phyloP scores from a whole-genome alignment of 2,329 filamentous ascomycete genomes.

The Aspergillus brasiliensis region DNA sequence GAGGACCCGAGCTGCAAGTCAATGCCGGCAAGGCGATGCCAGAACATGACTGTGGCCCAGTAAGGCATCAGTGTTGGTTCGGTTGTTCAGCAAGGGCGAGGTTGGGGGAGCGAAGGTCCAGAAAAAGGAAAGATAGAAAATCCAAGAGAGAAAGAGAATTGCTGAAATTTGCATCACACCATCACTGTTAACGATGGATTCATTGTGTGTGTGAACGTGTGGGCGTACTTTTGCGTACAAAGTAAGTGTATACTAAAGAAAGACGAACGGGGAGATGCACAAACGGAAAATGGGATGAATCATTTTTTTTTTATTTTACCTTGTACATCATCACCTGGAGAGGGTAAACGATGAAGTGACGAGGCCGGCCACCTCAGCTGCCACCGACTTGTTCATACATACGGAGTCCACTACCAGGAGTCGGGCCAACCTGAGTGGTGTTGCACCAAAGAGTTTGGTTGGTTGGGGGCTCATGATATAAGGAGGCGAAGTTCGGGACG shows the following conservation, averaged over 20 bases:
- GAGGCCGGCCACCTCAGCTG: constrained; percentile 11
- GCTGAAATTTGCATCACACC: background rate
- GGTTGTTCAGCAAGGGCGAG: background rate
- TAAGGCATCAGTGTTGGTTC: background rate
- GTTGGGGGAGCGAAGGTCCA: background rate
- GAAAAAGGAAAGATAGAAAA: background rate
- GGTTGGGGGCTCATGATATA: constrained; percentile 23
- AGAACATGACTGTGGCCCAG: background rate
- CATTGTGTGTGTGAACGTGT: background rate
- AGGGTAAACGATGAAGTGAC: background rate
- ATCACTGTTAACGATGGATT: background rate
- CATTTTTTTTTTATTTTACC: background rate
- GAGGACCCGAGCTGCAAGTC: background rate
- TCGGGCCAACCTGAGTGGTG: background rate
- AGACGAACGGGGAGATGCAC: constrained; percentile 8
- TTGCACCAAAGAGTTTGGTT: background rate
- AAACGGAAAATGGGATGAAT: background rate
- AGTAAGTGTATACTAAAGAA: constrained; percentile 2
- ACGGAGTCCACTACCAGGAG: background rate
- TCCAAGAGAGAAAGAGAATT: background rate
- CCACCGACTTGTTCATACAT: background rate
- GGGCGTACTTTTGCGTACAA: too few relatives aligned
- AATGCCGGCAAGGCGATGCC: background rate
- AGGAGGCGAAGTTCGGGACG: constrained; percentile 22
- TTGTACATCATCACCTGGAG: background rate